Percentiles rank a stretch among this genome's conserved stretches.
phyloP scores from a whole-genome alignment of 192 early-diverging fungal genomes.

The Spizellomyces punctatus region DNA sequence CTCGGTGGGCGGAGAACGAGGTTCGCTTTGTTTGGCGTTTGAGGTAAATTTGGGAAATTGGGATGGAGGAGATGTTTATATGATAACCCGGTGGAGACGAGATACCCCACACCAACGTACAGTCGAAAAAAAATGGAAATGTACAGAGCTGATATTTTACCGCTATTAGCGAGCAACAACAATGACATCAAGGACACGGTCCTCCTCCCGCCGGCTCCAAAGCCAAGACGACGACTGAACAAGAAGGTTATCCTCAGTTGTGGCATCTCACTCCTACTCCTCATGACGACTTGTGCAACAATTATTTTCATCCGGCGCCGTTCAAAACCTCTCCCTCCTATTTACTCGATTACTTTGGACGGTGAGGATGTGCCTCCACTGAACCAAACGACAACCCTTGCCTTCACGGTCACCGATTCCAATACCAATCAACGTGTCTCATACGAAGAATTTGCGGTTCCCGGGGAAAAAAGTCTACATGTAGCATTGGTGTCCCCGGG shows the following conservation, averaged over 20 bases:
- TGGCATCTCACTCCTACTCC: background rate
- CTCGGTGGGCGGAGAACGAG: too few species aligned
- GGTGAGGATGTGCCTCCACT: background rate
- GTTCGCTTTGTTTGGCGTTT: too few species aligned
- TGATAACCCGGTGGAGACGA: too few species aligned
- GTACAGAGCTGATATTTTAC: background rate
- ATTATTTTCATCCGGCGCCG: background rate
- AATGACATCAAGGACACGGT: background rate
- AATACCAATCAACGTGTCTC: background rate
- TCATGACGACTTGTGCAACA: background rate
- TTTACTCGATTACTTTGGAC: background rate
- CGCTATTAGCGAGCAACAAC: background rate
- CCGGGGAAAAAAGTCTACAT: background rate
- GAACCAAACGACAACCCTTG: background rate
- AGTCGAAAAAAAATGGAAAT: too few species aligned
- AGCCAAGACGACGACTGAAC: too few species aligned
- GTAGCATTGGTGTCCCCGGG: background rate
- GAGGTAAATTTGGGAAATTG: too few species aligned
- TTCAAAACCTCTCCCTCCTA: background rate
- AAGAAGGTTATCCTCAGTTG: background rate
- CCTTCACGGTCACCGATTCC: background rate
- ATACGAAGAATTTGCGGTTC: background rate
- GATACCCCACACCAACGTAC: too few species aligned
- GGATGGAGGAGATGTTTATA: too few species aligned
- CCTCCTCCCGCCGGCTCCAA: background rate